phyloP scores from a whole-genome alignment of 495 filamentous ascomycete genomes.

The Lophium mytilinum region DNA sequence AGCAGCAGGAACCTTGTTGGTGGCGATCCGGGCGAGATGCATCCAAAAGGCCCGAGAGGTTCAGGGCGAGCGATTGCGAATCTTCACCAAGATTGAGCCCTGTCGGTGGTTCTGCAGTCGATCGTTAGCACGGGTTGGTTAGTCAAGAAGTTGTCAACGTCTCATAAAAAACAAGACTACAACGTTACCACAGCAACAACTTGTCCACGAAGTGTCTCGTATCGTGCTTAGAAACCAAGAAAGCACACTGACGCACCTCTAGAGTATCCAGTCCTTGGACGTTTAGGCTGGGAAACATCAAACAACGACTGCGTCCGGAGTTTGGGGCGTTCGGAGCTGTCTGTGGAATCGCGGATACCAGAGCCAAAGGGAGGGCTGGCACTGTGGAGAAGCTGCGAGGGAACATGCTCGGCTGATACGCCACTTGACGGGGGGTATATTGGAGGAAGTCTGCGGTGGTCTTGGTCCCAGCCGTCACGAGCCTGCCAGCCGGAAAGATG shows the following conservation, averaged over 20 bases:
- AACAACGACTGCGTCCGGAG: constrained; percentile 21
- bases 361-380: constrained; percentile 1
- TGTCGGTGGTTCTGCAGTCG: too few species aligned
- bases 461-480: constrained; percentile 16
- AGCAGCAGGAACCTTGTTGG: constrained; percentile 9
- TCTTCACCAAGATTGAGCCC: too few species aligned
- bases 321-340: background rate
- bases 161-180: too few species aligned
- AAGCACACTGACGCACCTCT: constrained; percentile 1
- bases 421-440: constrained; percentile 15
- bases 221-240: background rate
- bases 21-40: constrained; percentile 8
- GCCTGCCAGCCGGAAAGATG: constrained; percentile 18
- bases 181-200: too few species aligned
- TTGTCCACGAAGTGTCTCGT: too few species aligned
- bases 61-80: too few species aligned
- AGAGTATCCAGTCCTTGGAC: background rate
- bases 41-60: background rate
- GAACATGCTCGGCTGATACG: constrained; percentile 5
- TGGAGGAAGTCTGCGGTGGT: constrained; percentile 18
- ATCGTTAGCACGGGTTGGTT: too few species aligned
- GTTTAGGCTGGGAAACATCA: constrained; percentile 15
- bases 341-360: too few species aligned
- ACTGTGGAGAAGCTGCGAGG: constrained; percentile 2
- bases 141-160: too few species aligned